Evolutionary conservation across 257 asterid genomes (phyloP), one percentile per base, ranked within the genome.

Genomic region (Linaria vulgaris): DNA sequence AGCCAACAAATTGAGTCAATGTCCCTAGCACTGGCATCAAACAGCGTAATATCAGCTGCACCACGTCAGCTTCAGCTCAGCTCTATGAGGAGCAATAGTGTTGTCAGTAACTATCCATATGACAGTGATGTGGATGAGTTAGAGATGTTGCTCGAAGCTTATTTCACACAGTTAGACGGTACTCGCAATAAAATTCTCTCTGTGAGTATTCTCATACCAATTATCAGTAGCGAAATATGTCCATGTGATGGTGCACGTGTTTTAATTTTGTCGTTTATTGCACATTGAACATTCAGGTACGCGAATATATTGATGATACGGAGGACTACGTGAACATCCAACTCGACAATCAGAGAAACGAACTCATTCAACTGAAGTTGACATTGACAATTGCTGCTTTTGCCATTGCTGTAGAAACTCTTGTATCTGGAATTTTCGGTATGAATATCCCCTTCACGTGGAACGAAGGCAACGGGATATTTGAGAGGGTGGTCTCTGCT

Each of bases 141-240:
- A 11, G 99, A 94, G 68, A 94, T 94, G 99, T 76, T 94, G 86
- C 96, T 94, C 3, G 99, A 94, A 77, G 97, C 99, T 68, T 94
- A 94, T 75, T 94, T 94, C 83, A 80, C 85, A 88, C 99, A 94
- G 76, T 69, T 94, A 77, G 99, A 90, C 76, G 97, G 97, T 61
- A 94, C 88, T 51, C 97, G 97, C 44, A 94, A 94, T 83, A 94
- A 94, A 76, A 94, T 94, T 70, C 76, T 94, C 6, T 94, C 97
- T n/a, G 99, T 90, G 60, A 85, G 96, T 80, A 48, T 37, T 39
- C 64, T 19, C 55, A 61, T 50, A 27, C 34, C 52, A 22, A 17
- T 13, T 56, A 41, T 15, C 61, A 22, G 25, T 38, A 15, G 12
- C 0, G 21, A 15, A 7, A 21, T 50, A 24, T 37, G 24, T 13